Base-by-base conservation (phyloP, 169 alveolate genomes). In the Plasmodium gallinaceum region DNA sequence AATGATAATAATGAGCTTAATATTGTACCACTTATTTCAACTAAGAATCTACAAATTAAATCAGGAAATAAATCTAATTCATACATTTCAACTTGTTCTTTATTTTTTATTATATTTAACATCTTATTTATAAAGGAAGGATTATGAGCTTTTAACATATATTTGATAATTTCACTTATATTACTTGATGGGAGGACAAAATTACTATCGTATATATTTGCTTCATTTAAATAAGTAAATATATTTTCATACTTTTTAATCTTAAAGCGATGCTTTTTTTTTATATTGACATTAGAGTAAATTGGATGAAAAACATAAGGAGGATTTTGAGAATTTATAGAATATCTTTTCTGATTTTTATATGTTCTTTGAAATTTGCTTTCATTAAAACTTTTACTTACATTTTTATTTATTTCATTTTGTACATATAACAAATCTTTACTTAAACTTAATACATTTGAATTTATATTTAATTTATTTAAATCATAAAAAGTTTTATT, bases 271-370 rank as follows among this genome's bases (percentile, higher is more conserved):
- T 78, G 71, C 5, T 60, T 75, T 14, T 61, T 51, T 57, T 75
- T 78, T 45, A 26, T 64, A n/a, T 54, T 42, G n/a, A 64, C 78
- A 65, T 43, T 51, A 7, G 89, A 78, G 14, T 78, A 78, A 22
- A 65, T 62, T 3, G 89, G 78, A 70, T 78, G 78, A 48, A 78
- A 78, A 18, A 78, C 71, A 65, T 78, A 78, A 48, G 89, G 89
- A 5, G 78, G 89, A n/a, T 78, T 78, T 65, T 57, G 24, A 10
- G 89, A 64, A 66, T 24, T 20, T 12, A 20, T 18, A 10, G 61
- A 78, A 22, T n/a, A 65, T 8, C 14, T 78, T 60, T 78, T 78
- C 45, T 78, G 78, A 20, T 43, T 51, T 8, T 45, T n/a, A 32
- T 3, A 45, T 14, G 64, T 43, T 12, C 52, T 78, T 7, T 24